Evolutionary conservation across 345 rosid genomes (phyloP).

Genomic region (Lepidium didymum): DNA sequence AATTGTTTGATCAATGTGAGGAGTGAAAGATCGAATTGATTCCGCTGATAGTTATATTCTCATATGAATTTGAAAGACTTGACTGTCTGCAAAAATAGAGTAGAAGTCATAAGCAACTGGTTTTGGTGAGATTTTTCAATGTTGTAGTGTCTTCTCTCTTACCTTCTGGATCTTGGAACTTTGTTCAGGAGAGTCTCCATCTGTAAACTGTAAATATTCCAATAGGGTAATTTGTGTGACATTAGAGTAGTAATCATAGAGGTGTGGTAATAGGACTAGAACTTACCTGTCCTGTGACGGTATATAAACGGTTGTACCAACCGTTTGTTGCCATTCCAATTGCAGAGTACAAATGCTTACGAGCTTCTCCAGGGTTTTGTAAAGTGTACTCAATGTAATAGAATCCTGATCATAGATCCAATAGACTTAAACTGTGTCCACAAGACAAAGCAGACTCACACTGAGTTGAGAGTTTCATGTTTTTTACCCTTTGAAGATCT

Average conservation of each 20-base stretch:
- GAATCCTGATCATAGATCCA: slow-evolving; percentile 41
- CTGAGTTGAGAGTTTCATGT: neutral
- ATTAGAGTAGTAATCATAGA: neutral
- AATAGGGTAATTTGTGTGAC: neutral
- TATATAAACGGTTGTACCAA: slow-evolving; percentile 88
- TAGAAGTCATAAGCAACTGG: neutral
- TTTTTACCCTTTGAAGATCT: slow-evolving; percentile 56
- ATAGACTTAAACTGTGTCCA: neutral
- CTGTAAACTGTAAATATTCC: slow-evolving; percentile 45
- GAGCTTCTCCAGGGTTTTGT: slow-evolving; percentile 80
- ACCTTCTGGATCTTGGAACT: slow-evolving; percentile 71
- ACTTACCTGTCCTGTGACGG: slow-evolving; percentile 80
- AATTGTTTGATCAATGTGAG: slow-evolving; percentile 10
- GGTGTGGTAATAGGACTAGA: neutral
- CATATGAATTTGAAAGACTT: slow-evolving; percentile 69
- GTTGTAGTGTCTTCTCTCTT: neutral
- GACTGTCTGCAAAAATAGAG: slow-evolving; percentile 47
- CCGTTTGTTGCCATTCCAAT: slow-evolving; percentile 87
- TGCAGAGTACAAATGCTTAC: slow-evolving; percentile 61
- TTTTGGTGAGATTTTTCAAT: neutral
- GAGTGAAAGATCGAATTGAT: neutral
- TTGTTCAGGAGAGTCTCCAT: slow-evolving; percentile 53
- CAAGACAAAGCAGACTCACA: neutral
- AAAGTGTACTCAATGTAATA: slow-evolving; percentile 86
- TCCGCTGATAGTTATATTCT: slow-evolving; percentile 16